Evolutionary conservation across 768 basidiomycete species (phyloP).

Genomic region (Goffeauzyma gilvescens): DNA sequence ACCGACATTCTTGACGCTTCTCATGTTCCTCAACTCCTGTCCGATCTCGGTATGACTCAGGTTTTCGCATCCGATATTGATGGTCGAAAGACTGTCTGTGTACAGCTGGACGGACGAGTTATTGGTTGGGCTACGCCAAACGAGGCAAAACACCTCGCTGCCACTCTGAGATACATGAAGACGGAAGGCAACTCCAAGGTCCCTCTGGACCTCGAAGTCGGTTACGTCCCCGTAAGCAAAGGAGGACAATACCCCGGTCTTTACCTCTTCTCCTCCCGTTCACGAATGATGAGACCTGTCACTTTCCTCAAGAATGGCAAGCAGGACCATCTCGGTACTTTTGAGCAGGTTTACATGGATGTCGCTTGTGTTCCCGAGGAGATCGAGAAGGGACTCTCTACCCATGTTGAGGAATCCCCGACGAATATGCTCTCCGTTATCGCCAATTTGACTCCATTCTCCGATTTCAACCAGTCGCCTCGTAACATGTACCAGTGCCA

Average conservation of each 20-base stretch:
- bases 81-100: constrained; percentile 59
- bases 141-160: constrained; percentile 62
- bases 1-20: constrained; percentile 54
- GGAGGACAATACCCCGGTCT: constrained; percentile 95
- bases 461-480: constrained; percentile 89
- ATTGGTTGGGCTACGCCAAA: constrained; percentile 76
- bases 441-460: constrained; percentile 95
- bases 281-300: constrained; percentile 96
- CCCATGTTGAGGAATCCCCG: constrained; percentile 82
- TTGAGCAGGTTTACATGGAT: constrained; percentile 99
- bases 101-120: constrained; percentile 87
- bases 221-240: constrained; percentile 65
- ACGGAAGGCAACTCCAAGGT: constrained; percentile 65
- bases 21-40: constrained; percentile 63
- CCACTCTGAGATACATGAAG: constrained; percentile 76
- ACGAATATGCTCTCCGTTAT: constrained; percentile 92
- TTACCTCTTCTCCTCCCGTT: constrained; percentile 66
- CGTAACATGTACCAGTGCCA: constrained; percentile 44
- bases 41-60: constrained; percentile 84
- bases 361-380: constrained; percentile 80
- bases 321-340: constrained; percentile 79
- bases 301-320: constrained; percentile 69
- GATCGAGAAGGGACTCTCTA: constrained; percentile 52
- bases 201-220: constrained; percentile 86
- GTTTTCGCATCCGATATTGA: constrained; percentile 60